Percentiles rank a stretch among this genome's conserved stretches.
Evolutionary conservation across 2,329 filamentous ascomycete species (phyloP).

Genomic region (Cladosporium sp.): DNA sequence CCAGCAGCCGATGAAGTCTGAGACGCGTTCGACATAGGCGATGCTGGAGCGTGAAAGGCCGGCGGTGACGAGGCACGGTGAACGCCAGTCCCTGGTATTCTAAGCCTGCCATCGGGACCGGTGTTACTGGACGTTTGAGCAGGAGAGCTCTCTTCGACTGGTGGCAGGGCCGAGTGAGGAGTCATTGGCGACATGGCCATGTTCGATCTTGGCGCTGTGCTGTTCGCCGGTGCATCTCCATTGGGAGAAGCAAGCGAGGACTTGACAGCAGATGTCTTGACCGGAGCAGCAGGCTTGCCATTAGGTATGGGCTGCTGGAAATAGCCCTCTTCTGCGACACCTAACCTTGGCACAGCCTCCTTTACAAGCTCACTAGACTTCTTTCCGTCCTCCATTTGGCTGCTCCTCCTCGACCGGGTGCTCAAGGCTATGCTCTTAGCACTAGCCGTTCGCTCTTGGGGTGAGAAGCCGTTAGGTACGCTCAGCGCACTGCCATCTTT

Average conservation of each 20-base stretch:
- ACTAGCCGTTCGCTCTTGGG: constrained; percentile 23
- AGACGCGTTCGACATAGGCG: constrained; percentile 52
- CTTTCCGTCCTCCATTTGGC: constrained; percentile 25
- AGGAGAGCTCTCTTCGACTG: constrained; percentile 27
- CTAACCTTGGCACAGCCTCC: constrained; percentile 22
- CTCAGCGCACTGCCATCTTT: constrained; percentile 26
- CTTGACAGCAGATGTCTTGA: constrained; percentile 25
- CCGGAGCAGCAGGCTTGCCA: constrained; percentile 33
- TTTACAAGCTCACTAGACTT: constrained; percentile 26
- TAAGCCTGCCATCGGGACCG: constrained; percentile 22
- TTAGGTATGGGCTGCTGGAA: constrained; percentile 36
- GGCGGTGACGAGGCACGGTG: constrained; percentile 35
- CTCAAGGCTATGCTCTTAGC: constrained; percentile 35
- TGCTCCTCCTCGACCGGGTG: constrained; percentile 25
- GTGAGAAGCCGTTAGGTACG: constrained; percentile 20
- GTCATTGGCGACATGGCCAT: constrained; percentile 20
- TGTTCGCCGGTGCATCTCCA: constrained; percentile 15
- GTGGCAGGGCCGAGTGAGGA: constrained; percentile 21
- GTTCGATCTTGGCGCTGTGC: constrained; percentile 18
- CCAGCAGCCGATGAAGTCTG: constrained; percentile 37
- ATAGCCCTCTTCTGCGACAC: constrained; percentile 42
- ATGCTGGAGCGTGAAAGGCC: constrained; percentile 28
- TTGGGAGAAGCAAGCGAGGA: constrained; percentile 14
- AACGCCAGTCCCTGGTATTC: constrained; percentile 20
- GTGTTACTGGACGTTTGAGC: constrained; percentile 13